These are phyloP conservation scores for Globomyces pollinis-pini DNA, from an alignment of 192 early-diverging fungal species.

Conservation along the genomic window DNA sequence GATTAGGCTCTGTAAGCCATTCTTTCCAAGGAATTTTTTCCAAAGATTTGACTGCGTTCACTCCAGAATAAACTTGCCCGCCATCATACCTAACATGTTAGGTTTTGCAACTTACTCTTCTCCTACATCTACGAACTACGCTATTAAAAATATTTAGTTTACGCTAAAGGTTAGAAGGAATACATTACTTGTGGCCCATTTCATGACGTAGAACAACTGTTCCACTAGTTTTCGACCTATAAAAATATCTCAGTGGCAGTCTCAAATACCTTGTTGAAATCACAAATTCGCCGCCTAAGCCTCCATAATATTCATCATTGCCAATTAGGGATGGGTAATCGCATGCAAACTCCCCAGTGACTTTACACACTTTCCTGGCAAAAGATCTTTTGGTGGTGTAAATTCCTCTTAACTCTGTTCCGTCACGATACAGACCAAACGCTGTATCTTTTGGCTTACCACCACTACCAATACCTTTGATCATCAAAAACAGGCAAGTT, in stretches of 20 bases:
- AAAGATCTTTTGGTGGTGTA: conserved; percentile 40
- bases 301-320: conserved; percentile 55
- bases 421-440: conserved; percentile 56
- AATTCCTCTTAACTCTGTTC: conserved; percentile 55
- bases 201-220: conserved; percentile 57
- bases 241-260: too few species aligned
- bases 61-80: conserved; percentile 41
- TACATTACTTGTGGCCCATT: conserved; percentile 39
- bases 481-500: too few species aligned
- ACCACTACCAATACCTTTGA: conserved; percentile 46
- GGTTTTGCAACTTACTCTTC: too few species aligned
- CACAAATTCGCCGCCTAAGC: conserved; percentile 56
- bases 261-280: too few species aligned
- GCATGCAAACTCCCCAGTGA: conserved; percentile 42
- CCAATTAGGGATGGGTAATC: conserved; percentile 55
- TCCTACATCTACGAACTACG: conserved; percentile 31
- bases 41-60: conserved; percentile 37
- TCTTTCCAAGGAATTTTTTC: conserved; percentile 47
- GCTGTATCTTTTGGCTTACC: conserved; percentile 43
- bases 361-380: conserved; percentile 41
- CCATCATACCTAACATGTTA: too few species aligned
- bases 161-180: too few species aligned
- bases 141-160: too few species aligned
- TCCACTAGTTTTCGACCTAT: conserved; percentile 41
- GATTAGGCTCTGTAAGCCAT: conserved; percentile 39